Conservation (phyloP, 345 rosid genomes). For the Euphorbia pulcherrima region DNA sequence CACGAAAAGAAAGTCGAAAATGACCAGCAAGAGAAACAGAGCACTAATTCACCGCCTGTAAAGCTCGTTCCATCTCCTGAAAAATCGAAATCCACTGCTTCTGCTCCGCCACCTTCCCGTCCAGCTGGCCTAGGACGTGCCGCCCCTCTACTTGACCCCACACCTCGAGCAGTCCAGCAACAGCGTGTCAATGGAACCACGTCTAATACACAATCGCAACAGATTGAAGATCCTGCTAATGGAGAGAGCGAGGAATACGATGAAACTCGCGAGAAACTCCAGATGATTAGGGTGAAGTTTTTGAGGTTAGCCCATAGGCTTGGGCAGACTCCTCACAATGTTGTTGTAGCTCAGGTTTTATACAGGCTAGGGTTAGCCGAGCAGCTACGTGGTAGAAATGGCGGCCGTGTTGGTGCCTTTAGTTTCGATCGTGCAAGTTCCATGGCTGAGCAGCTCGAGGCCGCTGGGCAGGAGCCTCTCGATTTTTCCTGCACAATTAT, state of each 20-base stretch:
- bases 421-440: conserved; percentile 99
- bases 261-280: conserved; percentile 96
- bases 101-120: conserved; percentile 40
- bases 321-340: conserved; percentile 98
- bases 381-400: conserved; percentile 93
- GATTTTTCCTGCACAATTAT: conserved; percentile 98
- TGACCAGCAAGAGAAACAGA: conserved; percentile 27
- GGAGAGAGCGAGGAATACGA: conserved; percentile 77
- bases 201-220: conserved; percentile 56
- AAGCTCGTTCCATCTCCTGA: conserved; percentile 37
- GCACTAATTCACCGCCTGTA: conserved; percentile 11
- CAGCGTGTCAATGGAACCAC: conserved; percentile 69
- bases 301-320: conserved; percentile 94
- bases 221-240: conserved; percentile 63
- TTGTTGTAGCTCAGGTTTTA: conserved; percentile 97
- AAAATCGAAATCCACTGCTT: conserved; percentile 36
- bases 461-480: conserved; percentile 88
- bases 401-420: conserved; percentile 98
- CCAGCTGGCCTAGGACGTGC: conserved; percentile 96
- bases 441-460: conserved; percentile 97
- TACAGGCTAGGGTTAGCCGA: conserved; percentile 96
- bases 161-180: conserved; percentile 57
- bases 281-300: conserved; percentile 96
- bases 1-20: conserved; percentile 14
- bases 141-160: conserved; percentile 76